Conservation (phyloP, 345 rosid species). For the Salix caprea region DNA sequence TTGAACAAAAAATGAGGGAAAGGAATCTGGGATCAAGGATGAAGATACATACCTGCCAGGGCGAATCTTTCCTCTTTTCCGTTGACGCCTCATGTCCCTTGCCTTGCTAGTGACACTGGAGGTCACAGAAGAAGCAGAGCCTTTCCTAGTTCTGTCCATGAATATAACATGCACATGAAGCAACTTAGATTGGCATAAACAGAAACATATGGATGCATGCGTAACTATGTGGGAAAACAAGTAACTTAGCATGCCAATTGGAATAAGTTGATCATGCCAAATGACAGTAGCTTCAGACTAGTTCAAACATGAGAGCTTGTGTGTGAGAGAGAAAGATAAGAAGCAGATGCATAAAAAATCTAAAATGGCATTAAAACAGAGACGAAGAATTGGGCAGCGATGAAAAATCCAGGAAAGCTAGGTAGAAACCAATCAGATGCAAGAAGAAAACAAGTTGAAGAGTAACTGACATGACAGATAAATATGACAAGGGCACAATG, state of each 20-base stretch:
- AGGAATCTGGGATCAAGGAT: neutral
- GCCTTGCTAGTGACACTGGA: conserved; percentile 60
- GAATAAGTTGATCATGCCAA: neutral
- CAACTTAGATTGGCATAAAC: neutral
- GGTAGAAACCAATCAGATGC: neutral
- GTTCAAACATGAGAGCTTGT: neutral
- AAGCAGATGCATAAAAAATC: neutral
- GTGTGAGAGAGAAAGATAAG: neutral
- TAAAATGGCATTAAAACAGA: neutral
- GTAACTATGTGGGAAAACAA: neutral
- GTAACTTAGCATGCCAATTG: neutral
- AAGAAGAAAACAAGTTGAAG: neutral
- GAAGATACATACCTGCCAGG: conserved; percentile 68
- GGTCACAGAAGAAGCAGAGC: conserved; percentile 67
- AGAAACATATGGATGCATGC: neutral
- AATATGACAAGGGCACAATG: neutral
- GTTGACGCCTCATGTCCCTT: conserved; percentile 66
- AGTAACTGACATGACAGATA: neutral
- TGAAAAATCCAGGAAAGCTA: neutral
- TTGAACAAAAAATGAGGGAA: neutral
- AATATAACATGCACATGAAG: conserved; percentile 7
- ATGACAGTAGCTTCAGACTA: neutral
- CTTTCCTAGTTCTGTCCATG: conserved; percentile 60
- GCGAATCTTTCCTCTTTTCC: conserved; percentile 80
- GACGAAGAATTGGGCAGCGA: neutral